Base-by-base conservation (phyloP, 306 rosid species). In the Pyrus bretschneideri region DNA sequence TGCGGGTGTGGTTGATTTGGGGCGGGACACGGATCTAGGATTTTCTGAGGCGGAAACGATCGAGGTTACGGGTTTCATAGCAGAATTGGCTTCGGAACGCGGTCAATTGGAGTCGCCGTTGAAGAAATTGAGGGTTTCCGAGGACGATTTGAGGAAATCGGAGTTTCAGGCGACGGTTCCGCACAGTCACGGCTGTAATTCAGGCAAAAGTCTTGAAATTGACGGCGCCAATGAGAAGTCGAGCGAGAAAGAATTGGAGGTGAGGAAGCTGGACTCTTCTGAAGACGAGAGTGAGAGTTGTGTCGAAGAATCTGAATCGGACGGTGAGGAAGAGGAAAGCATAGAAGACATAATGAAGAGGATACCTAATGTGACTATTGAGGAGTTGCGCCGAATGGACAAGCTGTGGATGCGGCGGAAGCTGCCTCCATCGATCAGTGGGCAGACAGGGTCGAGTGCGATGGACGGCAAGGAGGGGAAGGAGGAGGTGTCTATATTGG, bases 1-100 rank as follows among this genome's bases (percentile, higher is more conserved):
- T 30, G 81, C 38, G 13, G 27, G 27, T 25, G 27, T 25, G 27
- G 59, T 80, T 30, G 81, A 88, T 84, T 77, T 79, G 70, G 78
- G 82, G 5, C 70, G 57, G 71, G 86, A 85, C 65, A 69, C 82
- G 0, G 80, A 74, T 6, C 68, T 83, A 80, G 87, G 86, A 86
- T 60, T 83, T 76, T 12, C 80, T 4, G 84, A 76, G 27, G 71
- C 3, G 25, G 44, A 27, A 51, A 4, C 9, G 52, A 19, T 46
- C 22, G 58, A 71, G 1, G 7, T 69, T 67, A 35, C 23, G 78
- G 60, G 64, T 76, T 81, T n/a, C 5, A 54, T 40, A 42, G 55
- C 80, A 74, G 85, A 72, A 21, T 25, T 51, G 46, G 76, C 79
- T 15, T 21, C 4, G 51, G 51, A 74, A 15, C 55, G 63, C 1